Base-by-base conservation (phyloP, 2,329 filamentous ascomycete genomes). In the Beauveria pseudobassiana region DNA sequence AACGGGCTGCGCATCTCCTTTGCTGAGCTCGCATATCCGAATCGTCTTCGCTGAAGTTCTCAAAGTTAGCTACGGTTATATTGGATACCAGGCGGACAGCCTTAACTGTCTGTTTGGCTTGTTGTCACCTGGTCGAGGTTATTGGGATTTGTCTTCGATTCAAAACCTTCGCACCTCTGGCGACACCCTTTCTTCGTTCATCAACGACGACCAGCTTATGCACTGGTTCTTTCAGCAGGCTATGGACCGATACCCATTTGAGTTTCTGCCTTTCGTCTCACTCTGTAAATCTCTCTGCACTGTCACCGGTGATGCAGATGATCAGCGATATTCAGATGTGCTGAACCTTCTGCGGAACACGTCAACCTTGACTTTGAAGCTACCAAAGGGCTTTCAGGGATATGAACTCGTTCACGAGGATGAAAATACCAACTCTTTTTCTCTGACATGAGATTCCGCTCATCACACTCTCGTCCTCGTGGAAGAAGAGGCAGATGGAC, bases 331-430 rank as follows among this genome's bases (percentile, higher is more conserved):
- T 82, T 76, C 85, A 64, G 68, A 80, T 48, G 80, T 92, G 10
- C 74, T 88, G 43, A 77, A 81, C n/a, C 78, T 88, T 61, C 78
- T 97, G 14, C 83, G 87, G 62, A 82, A 80, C 62, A 88, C 92
- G 59, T 82, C 85, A 1, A 88, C 84, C 7, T 84, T 97, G 60
- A 96, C 93, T 30, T 87, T 96, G 66, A 79, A 82, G 14, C 80
- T 96, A n/a, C 87, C 90, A 0, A 75, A 81, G 0, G 75, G 82
- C 38, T 96, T 96, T 71, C 81, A 82, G 48, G 84, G 83, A 42
- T 97, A 96, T 67, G 84, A 87, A 64, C 85, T 93, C 14, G 86
- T 89, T 45, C 86, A 89, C 59, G 93, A 97, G 74, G 91, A 96
- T 65, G 90, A 95, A 63, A 93, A 95, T 66, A 86, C 85, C 28